A percentile compares a stretch with the other conserved stretches of the same genome.
Conservation (phyloP, 345 rosid genomes). For the Syzygium jambos region DNA sequence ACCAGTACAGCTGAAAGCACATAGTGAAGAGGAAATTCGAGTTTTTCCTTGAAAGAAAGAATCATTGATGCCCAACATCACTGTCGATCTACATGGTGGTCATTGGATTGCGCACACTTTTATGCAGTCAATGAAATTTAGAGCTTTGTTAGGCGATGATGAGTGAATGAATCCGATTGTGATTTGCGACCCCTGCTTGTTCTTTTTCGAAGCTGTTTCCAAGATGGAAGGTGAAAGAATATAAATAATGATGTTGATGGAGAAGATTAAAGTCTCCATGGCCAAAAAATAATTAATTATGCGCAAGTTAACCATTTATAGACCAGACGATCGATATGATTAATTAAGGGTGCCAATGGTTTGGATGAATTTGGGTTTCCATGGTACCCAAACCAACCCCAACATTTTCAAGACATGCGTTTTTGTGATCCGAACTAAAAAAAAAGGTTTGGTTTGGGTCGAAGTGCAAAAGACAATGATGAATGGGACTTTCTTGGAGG, state of each 20-base stretch:
- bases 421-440: neutral
- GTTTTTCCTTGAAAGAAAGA: neutral
- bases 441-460: fast-evolving
- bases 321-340: neutral
- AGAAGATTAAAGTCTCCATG: neutral
- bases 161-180: neutral
- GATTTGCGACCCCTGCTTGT: neutral
- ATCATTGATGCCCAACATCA: neutral
- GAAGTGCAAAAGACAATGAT: neutral
- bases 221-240: neutral
- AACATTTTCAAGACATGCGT: neutral
- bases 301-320: neutral
- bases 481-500: neutral
- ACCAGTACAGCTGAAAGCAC: neutral
- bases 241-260: neutral
- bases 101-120: neutral
- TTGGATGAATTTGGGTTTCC: too few relatives aligned
- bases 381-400: too few relatives aligned
- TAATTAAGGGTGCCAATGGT: neutral
- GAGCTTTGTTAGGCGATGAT: neutral
- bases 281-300: too few relatives aligned
- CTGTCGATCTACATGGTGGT: neutral
- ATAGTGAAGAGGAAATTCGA: neutral
- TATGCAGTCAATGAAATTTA: neutral
- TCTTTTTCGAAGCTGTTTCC: neutral